Conservation (phyloP, 371 early-diverging fungal genomes). For the Capniomyces stellatus region DNA sequence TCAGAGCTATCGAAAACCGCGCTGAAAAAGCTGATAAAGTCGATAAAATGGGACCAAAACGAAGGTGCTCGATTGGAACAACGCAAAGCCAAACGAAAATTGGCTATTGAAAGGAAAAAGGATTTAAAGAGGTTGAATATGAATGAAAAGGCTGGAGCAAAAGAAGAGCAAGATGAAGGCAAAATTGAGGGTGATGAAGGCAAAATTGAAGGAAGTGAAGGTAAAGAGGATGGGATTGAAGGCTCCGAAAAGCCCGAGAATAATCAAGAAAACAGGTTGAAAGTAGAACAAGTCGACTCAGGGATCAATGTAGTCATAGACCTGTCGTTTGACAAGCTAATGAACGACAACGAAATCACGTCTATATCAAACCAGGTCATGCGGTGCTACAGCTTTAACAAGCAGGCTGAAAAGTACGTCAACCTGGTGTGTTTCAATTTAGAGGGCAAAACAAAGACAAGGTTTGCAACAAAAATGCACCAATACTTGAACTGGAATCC, state of each 20-base stretch:
- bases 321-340: conserved; percentile 53
- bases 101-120: neutral
- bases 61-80: neutral
- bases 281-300: conserved; percentile 6
- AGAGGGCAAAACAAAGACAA: conserved; percentile 7
- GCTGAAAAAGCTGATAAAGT: neutral
- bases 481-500: conserved; percentile 18
- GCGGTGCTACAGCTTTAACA: conserved; percentile 49
- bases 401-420: conserved; percentile 26
- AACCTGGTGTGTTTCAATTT: conserved; percentile 25
- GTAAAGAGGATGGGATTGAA: too few species aligned
- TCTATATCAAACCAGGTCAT: conserved; percentile 45
- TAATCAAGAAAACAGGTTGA: too few species aligned
- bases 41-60: neutral
- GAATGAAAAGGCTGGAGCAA: neutral
- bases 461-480: conserved; percentile 9
- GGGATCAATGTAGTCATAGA: conserved; percentile 45
- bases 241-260: too few species aligned
- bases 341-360: conserved; percentile 51
- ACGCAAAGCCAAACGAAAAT: neutral
- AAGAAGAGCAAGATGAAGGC: neutral
- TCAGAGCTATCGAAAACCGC: neutral
- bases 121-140: neutral
- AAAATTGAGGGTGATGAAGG: too few species aligned
- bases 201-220: too few species aligned